phyloP scores from a whole-genome alignment of 2,329 filamentous ascomycete species.

The Triangularia verruculosa region DNA sequence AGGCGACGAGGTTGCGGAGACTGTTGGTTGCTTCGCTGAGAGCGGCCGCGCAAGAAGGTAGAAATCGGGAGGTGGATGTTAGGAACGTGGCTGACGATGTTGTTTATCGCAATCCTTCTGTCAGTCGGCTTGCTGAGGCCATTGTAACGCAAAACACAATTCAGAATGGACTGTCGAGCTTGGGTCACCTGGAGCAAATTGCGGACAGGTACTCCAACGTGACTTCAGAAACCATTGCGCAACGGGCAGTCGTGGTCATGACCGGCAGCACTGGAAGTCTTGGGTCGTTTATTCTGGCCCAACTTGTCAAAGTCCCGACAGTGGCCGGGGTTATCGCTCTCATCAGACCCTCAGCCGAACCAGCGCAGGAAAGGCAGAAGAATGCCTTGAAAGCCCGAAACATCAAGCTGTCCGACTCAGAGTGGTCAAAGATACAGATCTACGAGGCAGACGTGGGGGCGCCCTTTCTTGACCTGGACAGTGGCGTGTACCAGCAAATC shows the following conservation, averaged over 20 bases:
- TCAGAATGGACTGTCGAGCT: background rate
- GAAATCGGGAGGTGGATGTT: background rate
- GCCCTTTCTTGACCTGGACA: no score
- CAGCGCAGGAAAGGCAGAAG: background rate
- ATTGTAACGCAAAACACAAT: background rate
- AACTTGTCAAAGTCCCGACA: no score
- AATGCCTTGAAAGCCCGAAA: no score
- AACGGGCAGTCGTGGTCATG: no score
- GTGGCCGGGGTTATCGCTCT: no score
- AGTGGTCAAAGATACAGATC: no score
- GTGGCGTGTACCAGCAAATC: no score
- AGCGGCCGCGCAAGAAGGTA: background rate
- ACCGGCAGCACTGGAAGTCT: no score
- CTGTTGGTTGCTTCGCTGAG: background rate
- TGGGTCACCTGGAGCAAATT: background rate
- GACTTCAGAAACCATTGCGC: background rate
- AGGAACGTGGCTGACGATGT: background rate
- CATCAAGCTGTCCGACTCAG: no score
- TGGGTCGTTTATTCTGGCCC: no score
- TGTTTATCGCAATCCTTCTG: background rate
- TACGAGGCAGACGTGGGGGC: no score
- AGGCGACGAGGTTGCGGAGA: background rate
- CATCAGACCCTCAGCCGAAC: background rate
- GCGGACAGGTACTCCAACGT: background rate
- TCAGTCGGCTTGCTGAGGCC: background rate